Evolutionary conservation across 2,329 filamentous ascomycete species (phyloP), one percentile per base, ranked within the genome.

Genomic region (Bipolaris cookei): DNA sequence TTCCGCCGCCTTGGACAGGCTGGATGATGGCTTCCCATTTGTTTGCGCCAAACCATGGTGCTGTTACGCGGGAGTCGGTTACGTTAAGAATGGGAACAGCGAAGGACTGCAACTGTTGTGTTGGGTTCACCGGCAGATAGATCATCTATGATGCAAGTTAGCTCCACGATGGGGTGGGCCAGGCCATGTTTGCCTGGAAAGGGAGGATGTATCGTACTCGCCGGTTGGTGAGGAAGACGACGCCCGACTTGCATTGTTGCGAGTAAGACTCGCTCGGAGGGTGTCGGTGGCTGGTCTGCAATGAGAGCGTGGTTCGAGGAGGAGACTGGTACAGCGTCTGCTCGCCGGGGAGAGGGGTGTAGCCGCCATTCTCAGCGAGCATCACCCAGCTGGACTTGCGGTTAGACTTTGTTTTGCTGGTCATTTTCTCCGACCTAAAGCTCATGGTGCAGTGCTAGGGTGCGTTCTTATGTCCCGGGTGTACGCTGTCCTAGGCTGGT

Each of bases 41-140:
- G 82, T 96, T 97, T 4, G 92, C 89, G 18, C 94, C 93, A 76
- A 97, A 96, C 82, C 93, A 96, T 32, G 94, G 93, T 2, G 93
- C 91, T 30, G 89, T 88, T 59, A 96, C 90, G 70, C 90, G 91
- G 6, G 90, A 90, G 77, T 98, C 94, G 76, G 91, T 86, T 42
- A 96, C 85, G 73, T 94, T 93, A 62, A 97, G 84, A 59, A 97
- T 90, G 38, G 93, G 93, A 0, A 90, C 88, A 39, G 92, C 92
- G 78, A 98, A 97, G 47, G 92, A 97, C 75, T 94, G 88, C 72
- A 97, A 86, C 49, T 86, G 73, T 16, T 80, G 75, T 16, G 88
- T 90, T 4, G 88, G 84, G 55, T 86, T 84, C 51, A 86, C 81
- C 16, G 94, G 92, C 14, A 98, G 86, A 76, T 97, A 98, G 64